These are phyloP conservation scores for Hericium coralloides DNA, from an alignment of 768 basidiomycete species.

Conservation along the genomic window DNA sequence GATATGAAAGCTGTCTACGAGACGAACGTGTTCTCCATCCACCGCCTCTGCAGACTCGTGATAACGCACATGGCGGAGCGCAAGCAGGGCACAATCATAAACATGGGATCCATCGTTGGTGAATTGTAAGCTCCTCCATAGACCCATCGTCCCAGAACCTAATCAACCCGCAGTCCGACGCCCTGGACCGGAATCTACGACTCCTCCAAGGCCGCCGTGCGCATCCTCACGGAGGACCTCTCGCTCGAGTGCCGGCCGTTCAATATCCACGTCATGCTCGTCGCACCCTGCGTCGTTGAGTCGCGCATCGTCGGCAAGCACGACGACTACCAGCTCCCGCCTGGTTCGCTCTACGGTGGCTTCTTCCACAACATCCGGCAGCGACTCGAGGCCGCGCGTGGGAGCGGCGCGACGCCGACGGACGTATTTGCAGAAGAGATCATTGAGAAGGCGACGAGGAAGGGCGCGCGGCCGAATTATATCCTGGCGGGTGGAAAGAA, in stretches of 20 bases:
- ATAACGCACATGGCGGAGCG: constrained; percentile 66
- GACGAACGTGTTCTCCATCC: constrained; percentile 51
- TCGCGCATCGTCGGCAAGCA: constrained; percentile 56
- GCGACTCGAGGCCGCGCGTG: constrained; percentile 49
- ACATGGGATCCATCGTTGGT: constrained; percentile 63
- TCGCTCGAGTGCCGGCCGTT: constrained; percentile 70
- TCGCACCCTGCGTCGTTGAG: constrained; percentile 55
- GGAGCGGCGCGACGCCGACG: constrained; percentile 35
- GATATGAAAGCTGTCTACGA: constrained; percentile 48
- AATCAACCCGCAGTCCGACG: constrained; percentile 34
- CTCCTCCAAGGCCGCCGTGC: constrained; percentile 51
- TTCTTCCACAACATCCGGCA: constrained; percentile 32
- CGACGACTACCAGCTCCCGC: constrained; percentile 50
- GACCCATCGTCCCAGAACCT: constrained; percentile 45
- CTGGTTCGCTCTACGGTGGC: constrained; percentile 33
- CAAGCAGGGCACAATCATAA: constrained; percentile 57
- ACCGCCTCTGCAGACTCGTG: constrained; percentile 52
- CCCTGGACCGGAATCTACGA: constrained; percentile 62
- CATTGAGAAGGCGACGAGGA: constrained; percentile 38
- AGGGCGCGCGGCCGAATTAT: constrained; percentile 38
- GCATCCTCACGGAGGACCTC: constrained; percentile 52
- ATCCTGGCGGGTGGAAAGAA: constrained; percentile 39
- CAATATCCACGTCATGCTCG: constrained; percentile 59
- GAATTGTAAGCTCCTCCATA: constrained; percentile 35
- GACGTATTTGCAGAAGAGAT: constrained; percentile 43